Evolutionary conservation across 2,329 filamentous ascomycete genomes (phyloP), one percentile per base, ranked within the genome.

Genomic region (Microsporum audouinii): DNA sequence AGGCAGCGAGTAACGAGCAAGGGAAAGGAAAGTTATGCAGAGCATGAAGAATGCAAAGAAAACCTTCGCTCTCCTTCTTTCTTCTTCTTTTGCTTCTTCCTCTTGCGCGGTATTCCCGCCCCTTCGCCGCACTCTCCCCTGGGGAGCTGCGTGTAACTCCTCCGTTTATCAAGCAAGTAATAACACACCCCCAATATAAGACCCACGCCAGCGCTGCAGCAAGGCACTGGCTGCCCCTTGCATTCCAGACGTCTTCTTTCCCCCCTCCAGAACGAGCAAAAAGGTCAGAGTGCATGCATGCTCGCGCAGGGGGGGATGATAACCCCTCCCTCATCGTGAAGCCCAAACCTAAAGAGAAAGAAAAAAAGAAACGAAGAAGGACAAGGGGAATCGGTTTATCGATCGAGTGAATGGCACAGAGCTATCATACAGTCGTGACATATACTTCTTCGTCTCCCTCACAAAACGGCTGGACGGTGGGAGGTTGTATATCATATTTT

Each of bases 211-310:
- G 53, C 53, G 8, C 23, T 57, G 38, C 53, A 41, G 53, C 33
- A 57, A 57, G 53, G 53, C 33, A 57, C 33, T 57, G 53, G 17
- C 31, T 57, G 53, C 45, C 45, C 45, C 45, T 49, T 49, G 45
- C 27, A 49, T 49, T 49, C 45, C 45, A 49, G 45, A 49, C 45
- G 45, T 49, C 45, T 49, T 49, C 45, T 49, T n/a, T 49, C 45
- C 45, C 45, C 45, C 45, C 27, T 29, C 45, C 23, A 23, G 8
- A 49, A 29, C 3, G 27, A 29, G 45, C 23, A 23, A 49, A 31
- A 29, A 23, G 7, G 45, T 36, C 49, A 55, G 49, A 36, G 12
- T 36, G 29, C 49, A 55, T 55, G 45, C 27, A 36, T 8, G 49
- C 49, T 23, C 12, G 49, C 12, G 49, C 49, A 55, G 17, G 33